These are phyloP conservation scores for Odontarrhena argentea DNA, from an alignment of 345 rosid genomes.

Conservation along the genomic window DNA sequence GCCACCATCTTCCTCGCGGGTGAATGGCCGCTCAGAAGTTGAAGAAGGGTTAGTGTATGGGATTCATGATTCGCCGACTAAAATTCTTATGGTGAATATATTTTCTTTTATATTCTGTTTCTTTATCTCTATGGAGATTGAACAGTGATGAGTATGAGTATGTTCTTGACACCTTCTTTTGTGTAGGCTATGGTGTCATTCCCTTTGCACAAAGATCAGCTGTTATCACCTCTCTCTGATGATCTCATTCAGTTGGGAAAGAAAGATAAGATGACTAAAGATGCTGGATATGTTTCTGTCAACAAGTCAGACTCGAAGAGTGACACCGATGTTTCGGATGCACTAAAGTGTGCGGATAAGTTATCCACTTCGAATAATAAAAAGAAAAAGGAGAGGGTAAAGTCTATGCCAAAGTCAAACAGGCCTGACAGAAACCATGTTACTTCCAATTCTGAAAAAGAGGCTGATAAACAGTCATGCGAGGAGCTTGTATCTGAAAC, in stretches of 20 bases:
- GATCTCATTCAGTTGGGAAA: constrained; percentile 55
- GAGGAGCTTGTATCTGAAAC: constrained; percentile 75
- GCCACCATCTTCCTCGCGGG: constrained; percentile 72
- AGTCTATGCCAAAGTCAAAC: constrained; percentile 47
- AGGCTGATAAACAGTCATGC: constrained; percentile 47
- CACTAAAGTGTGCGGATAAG: constrained; percentile 49
- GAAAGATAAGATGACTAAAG: constrained; percentile 47
- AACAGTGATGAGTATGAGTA: constrained; percentile 32
- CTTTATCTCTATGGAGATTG: constrained; percentile 16
- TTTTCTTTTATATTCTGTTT: constrained; percentile 28
- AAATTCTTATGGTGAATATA: constrained; percentile 65
- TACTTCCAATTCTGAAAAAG: constrained; percentile 46
- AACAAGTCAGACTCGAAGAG: constrained; percentile 38
- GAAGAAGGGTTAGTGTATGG: constrained; percentile 58
- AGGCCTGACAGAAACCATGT: constrained; percentile 39
- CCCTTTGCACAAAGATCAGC: constrained; percentile 53
- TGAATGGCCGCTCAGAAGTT: constrained; percentile 70
- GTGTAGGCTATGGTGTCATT: constrained; percentile 82
- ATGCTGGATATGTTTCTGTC: constrained; percentile 39
- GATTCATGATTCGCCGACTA: constrained; percentile 68
- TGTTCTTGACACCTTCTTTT: constrained; percentile 30
- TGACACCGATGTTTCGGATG: constrained; percentile 37
- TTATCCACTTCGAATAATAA: constrained; percentile 47
- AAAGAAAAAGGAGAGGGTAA: constrained; percentile 48
- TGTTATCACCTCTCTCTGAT: constrained; percentile 85